Base-by-base conservation (phyloP, 495 filamentous ascomycete genomes). In the Cairneyella variabilis region DNA sequence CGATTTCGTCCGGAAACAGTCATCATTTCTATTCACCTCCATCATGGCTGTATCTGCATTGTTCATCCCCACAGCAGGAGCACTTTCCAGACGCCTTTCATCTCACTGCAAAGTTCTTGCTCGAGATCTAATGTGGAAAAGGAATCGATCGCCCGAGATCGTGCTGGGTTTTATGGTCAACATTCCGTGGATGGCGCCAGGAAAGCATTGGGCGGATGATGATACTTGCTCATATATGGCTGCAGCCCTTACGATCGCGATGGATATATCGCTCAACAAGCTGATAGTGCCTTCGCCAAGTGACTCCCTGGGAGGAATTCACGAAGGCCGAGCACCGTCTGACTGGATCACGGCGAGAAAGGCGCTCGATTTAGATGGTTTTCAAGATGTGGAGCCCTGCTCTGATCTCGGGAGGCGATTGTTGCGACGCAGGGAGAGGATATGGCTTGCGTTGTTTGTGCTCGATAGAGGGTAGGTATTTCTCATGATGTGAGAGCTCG, bases 151-250 rank as follows among this genome's bases (percentile, higher is more conserved):
- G 6, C 82, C 85, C 7, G 85, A 89, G 62, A 87, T 89, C 50
- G 78, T 89, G 4, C 63, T 89, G 12, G 85, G 82, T 2, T 89
- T 87, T 55, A 85, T 88, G 82, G 77, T 85, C n/a, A 87, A 88
- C 57, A 76, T 89, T 21, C 84, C 85, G 10, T 89, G 85, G 85
- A 87, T 89, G 77, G 74, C 79, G 11, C 83, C 84, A 0, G 84
- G 84, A 4, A 75, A 78, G 42, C 77, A 82, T 58, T 76, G 83
- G 58, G 79, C 80, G 12, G 84, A 88, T 58, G 85, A 89, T 62
- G 84, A 87, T 56, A 86, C 85, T 0, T 87, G 83, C 44, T 79
- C 78, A 22, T 87, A 86, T 51, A 80, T 88, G 48, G 79, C 82
- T 5, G 82, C 83, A 72, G 85, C 85, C 10, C 65, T 85, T 14